phyloP scores from a whole-genome alignment of 1,284 basidiomycete species.

The Puccinia horiana region DNA sequence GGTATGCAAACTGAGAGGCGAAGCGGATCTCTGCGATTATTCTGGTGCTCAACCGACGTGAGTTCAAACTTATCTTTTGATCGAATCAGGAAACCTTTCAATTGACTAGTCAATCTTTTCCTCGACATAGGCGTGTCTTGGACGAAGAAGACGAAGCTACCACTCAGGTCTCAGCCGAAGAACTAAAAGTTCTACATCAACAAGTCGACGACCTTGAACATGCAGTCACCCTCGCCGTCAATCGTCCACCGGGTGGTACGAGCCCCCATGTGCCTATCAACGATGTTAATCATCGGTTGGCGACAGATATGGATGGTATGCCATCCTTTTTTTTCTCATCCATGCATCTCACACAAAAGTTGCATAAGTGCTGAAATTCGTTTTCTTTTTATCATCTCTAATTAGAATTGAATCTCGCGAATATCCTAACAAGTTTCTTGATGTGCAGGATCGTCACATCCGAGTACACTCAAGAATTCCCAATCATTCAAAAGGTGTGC shows the following conservation, averaged over 20 bases:
- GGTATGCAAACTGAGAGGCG: slow-evolving; percentile 47
- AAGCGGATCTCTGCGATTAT: slow-evolving; percentile 49
- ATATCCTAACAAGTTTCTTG: slow-evolving; percentile 15
- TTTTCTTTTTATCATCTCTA: neutral
- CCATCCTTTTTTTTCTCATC: neutral
- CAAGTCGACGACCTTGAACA: slow-evolving; percentile 41
- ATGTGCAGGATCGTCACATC: slow-evolving; percentile 14
- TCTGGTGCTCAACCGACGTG: slow-evolving; percentile 25
- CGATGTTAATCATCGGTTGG: neutral
- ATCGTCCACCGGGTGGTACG: neutral
- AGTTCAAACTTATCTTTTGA: neutral
- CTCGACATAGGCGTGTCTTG: slow-evolving; percentile 22
- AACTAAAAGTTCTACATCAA: slow-evolving; percentile 30
- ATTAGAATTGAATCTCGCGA: slow-evolving; percentile 29
- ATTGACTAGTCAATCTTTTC: neutral
- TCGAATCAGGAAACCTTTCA: neutral
- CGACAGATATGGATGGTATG: slow-evolving; percentile 46
- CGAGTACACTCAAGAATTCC: slow-evolving; percentile 28
- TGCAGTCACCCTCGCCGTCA: slow-evolving; percentile 35
- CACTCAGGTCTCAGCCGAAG: slow-evolving; percentile 35
- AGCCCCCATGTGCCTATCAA: neutral
- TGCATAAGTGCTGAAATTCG: neutral
- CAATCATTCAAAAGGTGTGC: slow-evolving; percentile 30
- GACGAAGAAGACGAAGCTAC: slow-evolving; percentile 41
- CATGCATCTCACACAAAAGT: neutral